phyloP scores from a whole-genome alignment of 768 basidiomycete genomes.

The Pisolithus marmoratus region DNA sequence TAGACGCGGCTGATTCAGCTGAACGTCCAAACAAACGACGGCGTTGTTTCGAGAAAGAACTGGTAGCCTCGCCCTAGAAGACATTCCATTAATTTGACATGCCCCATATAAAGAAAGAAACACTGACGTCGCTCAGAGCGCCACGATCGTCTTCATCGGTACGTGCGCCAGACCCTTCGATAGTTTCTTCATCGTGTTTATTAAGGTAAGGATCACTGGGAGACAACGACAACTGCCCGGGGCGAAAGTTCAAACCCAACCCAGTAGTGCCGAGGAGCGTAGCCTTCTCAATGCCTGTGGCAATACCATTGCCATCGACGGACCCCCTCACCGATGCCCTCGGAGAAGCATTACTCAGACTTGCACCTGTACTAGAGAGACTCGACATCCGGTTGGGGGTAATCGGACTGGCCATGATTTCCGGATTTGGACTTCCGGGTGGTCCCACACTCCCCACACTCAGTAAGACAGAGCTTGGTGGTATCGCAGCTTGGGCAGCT shows the following conservation, averaged over 20 bases:
- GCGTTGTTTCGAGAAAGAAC: conserved; percentile 35
- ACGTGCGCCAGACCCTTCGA: conserved; percentile 25
- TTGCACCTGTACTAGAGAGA: conserved; percentile 21
- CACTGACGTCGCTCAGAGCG: conserved; percentile 64
- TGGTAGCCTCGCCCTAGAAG: conserved; percentile 46
- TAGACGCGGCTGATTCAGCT: conserved; percentile 25
- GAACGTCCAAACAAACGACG: conserved; percentile 62
- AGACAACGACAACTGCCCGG: conserved; percentile 48
- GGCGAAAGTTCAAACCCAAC: conserved; percentile 29
- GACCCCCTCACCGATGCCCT: conserved; percentile 8
- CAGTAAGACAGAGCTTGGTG: conserved; percentile 17
- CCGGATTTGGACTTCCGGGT: conserved; percentile 28
- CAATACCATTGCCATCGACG: conserved; percentile 11
- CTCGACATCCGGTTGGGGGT: conserved; percentile 21
- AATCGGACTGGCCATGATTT: conserved; percentile 12
- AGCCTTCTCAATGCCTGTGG: conserved; percentile 16
- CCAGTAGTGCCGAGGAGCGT: conserved; percentile 18
- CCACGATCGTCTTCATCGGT: conserved; percentile 48
- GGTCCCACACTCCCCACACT: conserved; percentile 14
- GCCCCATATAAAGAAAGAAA: neutral
- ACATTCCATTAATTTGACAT: neutral
- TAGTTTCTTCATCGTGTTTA: conserved; percentile 30
- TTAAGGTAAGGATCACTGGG: conserved; percentile 59
- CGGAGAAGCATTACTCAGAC: conserved; percentile 16
- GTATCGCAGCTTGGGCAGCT: conserved; percentile 15